These are phyloP conservation scores for Kingdonia uniflora DNA, from an alignment of 164 flowering plant genomes.

Conservation along the genomic window DNA sequence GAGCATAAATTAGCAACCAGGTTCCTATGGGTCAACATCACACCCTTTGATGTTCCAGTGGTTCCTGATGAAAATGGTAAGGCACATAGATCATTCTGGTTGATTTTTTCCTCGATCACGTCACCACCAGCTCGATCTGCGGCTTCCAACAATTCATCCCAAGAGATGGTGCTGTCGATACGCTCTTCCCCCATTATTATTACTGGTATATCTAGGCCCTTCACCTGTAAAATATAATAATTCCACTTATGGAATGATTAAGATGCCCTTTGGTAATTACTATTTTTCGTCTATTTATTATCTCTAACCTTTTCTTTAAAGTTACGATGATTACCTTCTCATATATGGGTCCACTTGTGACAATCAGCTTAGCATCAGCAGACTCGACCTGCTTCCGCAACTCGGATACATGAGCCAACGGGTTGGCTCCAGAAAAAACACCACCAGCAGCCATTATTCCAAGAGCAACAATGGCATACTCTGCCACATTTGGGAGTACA, in stretches of 20 bases:
- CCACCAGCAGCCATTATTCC: slow-evolving; percentile 96
- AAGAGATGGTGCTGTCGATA: slow-evolving; percentile 42
- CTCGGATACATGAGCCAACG: slow-evolving; percentile 56
- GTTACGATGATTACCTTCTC: slow-evolving; percentile 86
- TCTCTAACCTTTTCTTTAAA: background rate
- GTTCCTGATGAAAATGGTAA: slow-evolving; percentile 99
- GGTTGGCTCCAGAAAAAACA: slow-evolving; percentile 88
- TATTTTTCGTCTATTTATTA: background rate
- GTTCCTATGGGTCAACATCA: slow-evolving; percentile 83
- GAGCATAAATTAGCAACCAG: slow-evolving; percentile 89
- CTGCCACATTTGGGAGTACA: slow-evolving; percentile 75
- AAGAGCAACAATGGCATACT: slow-evolving; percentile 65
- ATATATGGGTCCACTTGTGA: slow-evolving; percentile 46
- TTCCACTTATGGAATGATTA: too few relatives aligned
- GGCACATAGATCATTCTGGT: slow-evolving; percentile 73
- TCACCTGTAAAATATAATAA: slow-evolving; percentile 46
- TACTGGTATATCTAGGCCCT: slow-evolving; percentile 39
- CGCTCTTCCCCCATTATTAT: slow-evolving; percentile 52
- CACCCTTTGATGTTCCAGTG: slow-evolving; percentile 89
- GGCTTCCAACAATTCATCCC: slow-evolving; percentile 64
- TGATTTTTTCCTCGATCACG: slow-evolving; percentile 17
- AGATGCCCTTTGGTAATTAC: background rate
- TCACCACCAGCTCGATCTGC: slow-evolving; percentile 42
- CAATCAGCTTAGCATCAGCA: slow-evolving; percentile 60
- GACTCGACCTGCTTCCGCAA: slow-evolving; percentile 72